Base-by-base conservation (phyloP, 768 basidiomycete genomes). In the Leccinum rimulosum region DNA sequence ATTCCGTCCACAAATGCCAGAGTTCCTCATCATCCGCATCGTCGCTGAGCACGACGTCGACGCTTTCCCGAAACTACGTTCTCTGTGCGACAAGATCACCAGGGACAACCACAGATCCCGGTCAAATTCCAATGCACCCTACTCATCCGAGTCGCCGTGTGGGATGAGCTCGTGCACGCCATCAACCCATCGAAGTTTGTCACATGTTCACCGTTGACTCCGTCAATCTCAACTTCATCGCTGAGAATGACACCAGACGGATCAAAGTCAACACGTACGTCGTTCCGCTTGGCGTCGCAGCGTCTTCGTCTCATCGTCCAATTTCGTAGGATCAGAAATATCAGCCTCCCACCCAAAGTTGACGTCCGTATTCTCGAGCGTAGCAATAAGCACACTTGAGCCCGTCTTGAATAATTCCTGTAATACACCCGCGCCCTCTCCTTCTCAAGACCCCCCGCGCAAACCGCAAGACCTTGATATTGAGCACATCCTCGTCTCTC, bases 211-310 rank as follows among this genome's bases (percentile, higher is more conserved):
- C 40, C 62, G 36, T 36, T 6, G 36, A 17, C 38, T 38, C 67
- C 0, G 80, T 85, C 45, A 94, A 95, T 65, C 86, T 95, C 1
- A 93, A 95, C 66, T 79, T 95, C 14, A 85, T 94, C 14, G 86
- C 87, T 2, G 84, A 89, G 22, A 82, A 85, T 45, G 93, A 93
- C 1, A 75, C 81, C 25, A 75, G 77, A 3, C 95, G 94, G 94
- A 85, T 92, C 43, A 82, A 92, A 64, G 82, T 95, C 38, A 95
- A 94, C 73, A 94, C 93, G 93, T 92, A 94, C 93, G 93, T 92
- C 28, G 7, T 17, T 50, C 17, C 4, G 8, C 28, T 17, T 8
- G 28, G 17, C 49, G 9, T 28, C 15, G 3, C 25, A 27, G 28
- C 8, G 3, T 17, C 45, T 55, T 47, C 53, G 43, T 57, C 45